Conservation (phyloP, 1,284 basidiomycete species). For the Leccinum subrobustum region DNA sequence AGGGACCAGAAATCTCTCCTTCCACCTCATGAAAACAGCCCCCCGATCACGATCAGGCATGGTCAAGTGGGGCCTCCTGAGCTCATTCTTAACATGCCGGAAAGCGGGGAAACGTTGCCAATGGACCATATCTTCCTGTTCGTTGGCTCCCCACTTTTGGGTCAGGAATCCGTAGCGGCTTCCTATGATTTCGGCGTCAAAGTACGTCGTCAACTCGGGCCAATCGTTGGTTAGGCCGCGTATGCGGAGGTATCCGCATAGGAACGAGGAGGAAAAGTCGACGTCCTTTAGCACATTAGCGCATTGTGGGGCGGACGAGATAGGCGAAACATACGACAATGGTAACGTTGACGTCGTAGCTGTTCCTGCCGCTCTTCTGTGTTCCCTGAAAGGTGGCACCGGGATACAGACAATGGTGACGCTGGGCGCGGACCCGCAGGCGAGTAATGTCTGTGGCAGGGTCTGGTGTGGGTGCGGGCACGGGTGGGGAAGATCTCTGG, state of each 20-base stretch:
- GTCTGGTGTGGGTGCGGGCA: constrained; percentile 38
- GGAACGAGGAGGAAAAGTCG: constrained; percentile 73
- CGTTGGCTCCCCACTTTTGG: constrained; percentile 81
- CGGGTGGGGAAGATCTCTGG: constrained; percentile 4
- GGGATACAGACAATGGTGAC: constrained; percentile 79
- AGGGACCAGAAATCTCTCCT: constrained; percentile 93
- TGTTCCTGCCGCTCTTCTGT: constrained; percentile 81
- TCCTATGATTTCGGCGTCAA: constrained; percentile 93
- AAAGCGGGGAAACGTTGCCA: constrained; percentile 93
- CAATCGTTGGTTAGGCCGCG: constrained; percentile 87
- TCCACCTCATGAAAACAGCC: constrained; percentile 94
- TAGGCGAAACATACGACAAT: constrained; percentile 61
- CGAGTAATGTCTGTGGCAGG: constrained; percentile 73
- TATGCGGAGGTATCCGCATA: constrained; percentile 89
- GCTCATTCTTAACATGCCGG: constrained; percentile 69
- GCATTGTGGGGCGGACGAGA: neutral
- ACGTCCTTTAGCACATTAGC: constrained; percentile 58
- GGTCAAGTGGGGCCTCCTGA: constrained; percentile 72
- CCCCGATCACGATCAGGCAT: constrained; percentile 73
- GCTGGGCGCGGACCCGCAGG: constrained; percentile 68
- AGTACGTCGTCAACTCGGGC: constrained; percentile 89
- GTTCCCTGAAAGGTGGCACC: constrained; percentile 78
- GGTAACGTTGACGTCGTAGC: constrained; percentile 82
- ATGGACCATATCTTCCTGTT: constrained; percentile 86
- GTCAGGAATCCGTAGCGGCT: constrained; percentile 86